phyloP scores from a whole-genome alignment of 208 protist genomes.

The Crithidia brevicula region DNA sequence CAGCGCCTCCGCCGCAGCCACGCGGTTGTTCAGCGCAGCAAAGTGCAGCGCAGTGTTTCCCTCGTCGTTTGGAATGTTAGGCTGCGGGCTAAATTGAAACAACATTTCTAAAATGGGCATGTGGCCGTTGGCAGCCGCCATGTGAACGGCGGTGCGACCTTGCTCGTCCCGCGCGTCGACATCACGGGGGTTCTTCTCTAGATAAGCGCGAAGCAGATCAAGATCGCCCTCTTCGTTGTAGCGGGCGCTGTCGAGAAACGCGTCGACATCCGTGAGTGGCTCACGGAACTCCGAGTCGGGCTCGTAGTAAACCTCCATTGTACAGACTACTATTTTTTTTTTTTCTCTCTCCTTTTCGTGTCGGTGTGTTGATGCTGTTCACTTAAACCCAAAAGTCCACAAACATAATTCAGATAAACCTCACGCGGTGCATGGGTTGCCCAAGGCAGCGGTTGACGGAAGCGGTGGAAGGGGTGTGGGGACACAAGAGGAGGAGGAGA shows the following conservation, averaged over 20 bases:
- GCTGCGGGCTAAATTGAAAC: conserved; percentile 55
- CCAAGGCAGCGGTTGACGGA: no score
- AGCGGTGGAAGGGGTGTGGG: no score
- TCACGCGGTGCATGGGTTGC: no score
- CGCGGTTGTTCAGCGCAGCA: conserved; percentile 87
- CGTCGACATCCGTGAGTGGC: conserved; percentile 67
- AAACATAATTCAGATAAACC: no score
- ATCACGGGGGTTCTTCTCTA: conserved; percentile 51
- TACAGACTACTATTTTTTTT: not conserved
- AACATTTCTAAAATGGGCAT: conserved; percentile 76
- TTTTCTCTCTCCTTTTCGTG: no score
- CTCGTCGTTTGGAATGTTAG: conserved; percentile 76
- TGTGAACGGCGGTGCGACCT: conserved; percentile 84
- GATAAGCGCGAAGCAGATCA: conserved; percentile 45
- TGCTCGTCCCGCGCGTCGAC: conserved; percentile 72
- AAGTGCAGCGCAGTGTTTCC: conserved; percentile 91
- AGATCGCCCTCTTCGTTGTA: conserved; percentile 85
- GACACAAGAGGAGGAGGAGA: no score
- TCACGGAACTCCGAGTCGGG: conserved; percentile 50
- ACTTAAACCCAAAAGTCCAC: no score
- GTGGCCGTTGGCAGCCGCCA: conserved; percentile 89
- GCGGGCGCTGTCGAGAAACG: conserved; percentile 83
- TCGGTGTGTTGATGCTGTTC: no score
- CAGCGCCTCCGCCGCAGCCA: conserved; percentile 64
- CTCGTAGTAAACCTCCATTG: conserved; percentile 43